These are phyloP conservation scores for Hymenoscyphus salicellus DNA, from an alignment of 2,329 filamentous ascomycete genomes.

Conservation along the genomic window DNA sequence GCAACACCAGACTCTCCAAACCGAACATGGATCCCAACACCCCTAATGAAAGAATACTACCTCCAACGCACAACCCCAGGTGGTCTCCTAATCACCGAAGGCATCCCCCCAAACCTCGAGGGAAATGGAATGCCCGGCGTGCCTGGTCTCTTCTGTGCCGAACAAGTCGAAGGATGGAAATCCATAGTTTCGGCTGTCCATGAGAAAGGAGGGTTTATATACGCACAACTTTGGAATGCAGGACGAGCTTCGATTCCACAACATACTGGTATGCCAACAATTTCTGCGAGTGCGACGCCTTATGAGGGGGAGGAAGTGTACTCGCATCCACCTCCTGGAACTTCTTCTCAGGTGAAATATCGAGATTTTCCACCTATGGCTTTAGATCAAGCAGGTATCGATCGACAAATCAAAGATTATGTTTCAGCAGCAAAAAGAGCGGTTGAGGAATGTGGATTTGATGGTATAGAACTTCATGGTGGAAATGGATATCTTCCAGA, in stretches of 20 bases:
- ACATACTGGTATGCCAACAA: conserved; percentile 38
- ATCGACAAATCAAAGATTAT: conserved; percentile 42
- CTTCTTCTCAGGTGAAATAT: conserved; percentile 40
- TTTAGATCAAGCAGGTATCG: conserved; percentile 39
- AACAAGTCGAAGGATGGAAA: conserved; percentile 55
- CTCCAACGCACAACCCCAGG: conserved; percentile 49
- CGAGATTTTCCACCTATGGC: conserved; percentile 38
- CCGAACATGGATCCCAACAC: conserved; percentile 47
- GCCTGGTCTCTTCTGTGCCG: conserved; percentile 52
- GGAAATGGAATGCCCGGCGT: conserved; percentile 49
- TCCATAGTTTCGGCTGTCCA: conserved; percentile 57
- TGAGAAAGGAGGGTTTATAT: conserved; percentile 55
- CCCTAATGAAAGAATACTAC: conserved; percentile 47
- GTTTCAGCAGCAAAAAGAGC: conserved; percentile 44
- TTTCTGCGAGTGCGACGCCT: conserved; percentile 43
- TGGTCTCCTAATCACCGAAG: conserved; percentile 55
- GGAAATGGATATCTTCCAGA: conserved; percentile 53
- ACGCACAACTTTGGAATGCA: conserved; percentile 58
- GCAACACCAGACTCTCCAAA: conserved; percentile 45
- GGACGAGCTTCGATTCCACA: conserved; percentile 47
- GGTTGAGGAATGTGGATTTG: conserved; percentile 52
- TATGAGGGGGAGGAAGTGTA: conserved; percentile 45
- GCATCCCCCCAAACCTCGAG: conserved; percentile 45
- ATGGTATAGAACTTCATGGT: conserved; percentile 45
- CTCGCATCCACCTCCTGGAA: conserved; percentile 40